These are phyloP conservation scores for Hirsutella minnesotensis DNA, from an alignment of 2,329 filamentous ascomycete genomes.

Conservation along the genomic window DNA sequence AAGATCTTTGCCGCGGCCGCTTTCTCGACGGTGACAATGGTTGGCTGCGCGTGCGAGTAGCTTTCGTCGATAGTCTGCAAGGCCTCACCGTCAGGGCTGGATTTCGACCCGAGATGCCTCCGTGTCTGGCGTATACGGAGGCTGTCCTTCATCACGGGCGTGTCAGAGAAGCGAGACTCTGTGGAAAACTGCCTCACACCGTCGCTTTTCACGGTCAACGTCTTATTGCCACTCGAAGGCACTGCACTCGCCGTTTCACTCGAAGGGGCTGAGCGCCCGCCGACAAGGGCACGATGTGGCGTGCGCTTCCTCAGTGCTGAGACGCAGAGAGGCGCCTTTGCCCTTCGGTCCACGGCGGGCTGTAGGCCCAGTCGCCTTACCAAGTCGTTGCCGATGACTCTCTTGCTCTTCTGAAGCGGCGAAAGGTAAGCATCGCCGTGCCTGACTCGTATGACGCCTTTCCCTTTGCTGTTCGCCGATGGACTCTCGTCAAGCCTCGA, in stretches of 20 bases:
- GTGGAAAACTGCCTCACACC: constrained; percentile 22
- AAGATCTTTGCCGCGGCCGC: constrained; percentile 74
- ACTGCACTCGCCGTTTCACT: constrained; percentile 11
- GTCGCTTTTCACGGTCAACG: constrained; percentile 11
- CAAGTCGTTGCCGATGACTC: constrained; percentile 11
- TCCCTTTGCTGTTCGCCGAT: constrained; percentile 4
- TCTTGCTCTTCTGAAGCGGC: constrained; percentile 7
- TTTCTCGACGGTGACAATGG: constrained; percentile 56
- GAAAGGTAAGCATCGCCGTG: neutral
- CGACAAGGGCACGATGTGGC: constrained; percentile 14
- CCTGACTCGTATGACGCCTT: constrained; percentile 1
- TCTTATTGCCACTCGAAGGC: constrained; percentile 16
- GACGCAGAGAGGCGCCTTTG: constrained; percentile 16
- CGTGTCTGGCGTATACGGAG: constrained; percentile 15
- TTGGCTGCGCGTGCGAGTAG: constrained; percentile 16
- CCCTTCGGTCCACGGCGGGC: constrained; percentile 13
- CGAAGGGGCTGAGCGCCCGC: constrained; percentile 7
- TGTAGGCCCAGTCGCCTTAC: constrained; percentile 15
- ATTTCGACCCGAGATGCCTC: constrained; percentile 22
- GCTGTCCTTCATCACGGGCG: constrained; percentile 9
- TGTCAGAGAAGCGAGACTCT: constrained; percentile 16
- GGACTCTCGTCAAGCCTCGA: constrained; percentile 3
- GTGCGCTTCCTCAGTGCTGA: constrained; percentile 10
- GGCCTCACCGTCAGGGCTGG: constrained; percentile 21
- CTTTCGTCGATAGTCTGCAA: constrained; percentile 23